Base-by-base conservation (phyloP, 2,329 filamentous ascomycete species). In the Nannizzia gypsea region DNA sequence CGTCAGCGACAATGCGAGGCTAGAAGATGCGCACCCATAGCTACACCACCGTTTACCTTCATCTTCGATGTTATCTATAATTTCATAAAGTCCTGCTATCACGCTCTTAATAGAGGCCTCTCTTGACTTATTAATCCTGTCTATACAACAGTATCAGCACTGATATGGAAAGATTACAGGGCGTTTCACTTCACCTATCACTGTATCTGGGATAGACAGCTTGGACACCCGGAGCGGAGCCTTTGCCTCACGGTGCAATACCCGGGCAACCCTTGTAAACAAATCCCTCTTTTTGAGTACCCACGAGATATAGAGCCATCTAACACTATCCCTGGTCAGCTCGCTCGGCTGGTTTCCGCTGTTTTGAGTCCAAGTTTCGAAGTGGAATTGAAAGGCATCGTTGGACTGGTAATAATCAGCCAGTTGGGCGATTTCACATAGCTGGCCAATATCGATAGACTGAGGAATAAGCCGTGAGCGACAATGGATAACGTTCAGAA, bases 341-440 rank as follows among this genome's bases (percentile, higher is more conserved):
- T 17, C 40, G 40, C 13, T 44, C 15, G 40, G 8, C 40, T n/a
- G 40, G 1, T 3, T 44, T 44, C 8, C 20, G 20, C n/a, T 13
- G 40, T 17, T 44, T 44, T 17, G 3, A 44, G 20, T 44, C 40
- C 15, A 44, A 3, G 40, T 44, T 6, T 44, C 8, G 40, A 44
- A 17, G 15, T 44, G 20, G 2, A 44, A 44, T 17, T 44, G 40
- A 44, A 44, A 8, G 40, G 15, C 40, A 44, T 44, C 20, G 15
- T 17, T 17, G 40, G 40, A 66, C 3, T 64, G 24, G 34, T 65
- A 67, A 24, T 66, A 67, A 46, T 67, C 66, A 1, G 62, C 59
- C 4, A 68, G 31, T 2, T 61, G 9, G 6, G 65, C 62, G 11
- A 67, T 26, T 34, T 67, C 56, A 0, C 38, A 52, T 8, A 65